Conservation (phyloP, 1,284 basidiomycete species). For the Athelia sp. region DNA sequence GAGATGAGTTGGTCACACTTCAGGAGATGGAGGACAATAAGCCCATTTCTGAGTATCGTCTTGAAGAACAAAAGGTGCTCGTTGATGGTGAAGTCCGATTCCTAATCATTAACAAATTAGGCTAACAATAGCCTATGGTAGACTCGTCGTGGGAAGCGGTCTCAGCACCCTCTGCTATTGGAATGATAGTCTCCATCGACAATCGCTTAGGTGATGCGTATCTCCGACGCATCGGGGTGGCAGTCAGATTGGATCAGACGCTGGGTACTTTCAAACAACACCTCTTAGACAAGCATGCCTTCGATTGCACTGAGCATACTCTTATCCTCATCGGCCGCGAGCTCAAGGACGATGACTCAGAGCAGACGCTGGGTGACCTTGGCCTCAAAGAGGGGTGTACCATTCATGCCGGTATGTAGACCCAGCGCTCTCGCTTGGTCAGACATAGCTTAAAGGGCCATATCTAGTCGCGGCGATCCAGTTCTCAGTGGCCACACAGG, state of each 20-base stretch:
- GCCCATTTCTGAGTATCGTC: background rate
- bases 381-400: background rate
- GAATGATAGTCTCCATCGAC: background rate
- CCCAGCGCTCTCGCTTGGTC: background rate
- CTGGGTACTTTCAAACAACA: background rate
- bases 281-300: background rate
- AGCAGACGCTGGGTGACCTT: background rate
- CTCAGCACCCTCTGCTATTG: background rate
- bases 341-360: background rate
- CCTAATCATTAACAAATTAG: too few relatives aligned
- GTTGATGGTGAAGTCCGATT: too few relatives aligned
- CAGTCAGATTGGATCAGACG: background rate
- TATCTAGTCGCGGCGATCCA: background rate
- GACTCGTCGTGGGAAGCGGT: too few relatives aligned
- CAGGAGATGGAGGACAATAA: background rate
- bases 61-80: too few relatives aligned
- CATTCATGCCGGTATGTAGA: background rate
- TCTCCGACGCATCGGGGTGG: background rate
- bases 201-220: background rate
- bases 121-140: too few relatives aligned
- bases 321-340: conserved; percentile 1
- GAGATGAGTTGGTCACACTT: background rate
- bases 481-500: background rate
- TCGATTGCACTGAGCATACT: background rate
- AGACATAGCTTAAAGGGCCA: background rate